phyloP scores from a whole-genome alignment of 768 basidiomycete genomes.

The Hirschioporus abietinus region DNA sequence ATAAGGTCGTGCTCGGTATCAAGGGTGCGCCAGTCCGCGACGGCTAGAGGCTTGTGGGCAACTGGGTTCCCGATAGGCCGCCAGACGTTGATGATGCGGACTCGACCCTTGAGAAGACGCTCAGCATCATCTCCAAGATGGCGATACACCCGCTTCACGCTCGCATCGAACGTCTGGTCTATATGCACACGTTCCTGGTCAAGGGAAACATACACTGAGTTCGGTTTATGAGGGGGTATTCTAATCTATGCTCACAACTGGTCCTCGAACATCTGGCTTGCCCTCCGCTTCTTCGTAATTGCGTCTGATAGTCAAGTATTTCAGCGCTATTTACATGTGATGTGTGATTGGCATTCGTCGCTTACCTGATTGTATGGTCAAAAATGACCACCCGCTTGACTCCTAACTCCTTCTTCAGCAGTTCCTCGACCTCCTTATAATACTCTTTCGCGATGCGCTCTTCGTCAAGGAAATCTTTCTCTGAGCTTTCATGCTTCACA shows the following conservation, averaged over 20 bases:
- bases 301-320: not conserved
- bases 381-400: slow-evolving; percentile 38
- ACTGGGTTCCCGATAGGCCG: slow-evolving; percentile 37
- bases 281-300: slow-evolving; percentile 4
- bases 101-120: slow-evolving; percentile 33
- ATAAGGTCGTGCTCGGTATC: slow-evolving; percentile 32
- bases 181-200: slow-evolving; percentile 36
- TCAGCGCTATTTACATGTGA: not conserved
- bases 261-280: slow-evolving; percentile 21
- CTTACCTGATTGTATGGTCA: slow-evolving; percentile 39
- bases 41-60: slow-evolving; percentile 35
- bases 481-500: slow-evolving; percentile 25
- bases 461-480: slow-evolving; percentile 36
- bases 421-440: slow-evolving; percentile 36
- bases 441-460: slow-evolving; percentile 32
- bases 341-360: not conserved
- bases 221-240: not conserved
- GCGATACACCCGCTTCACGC: slow-evolving; percentile 30
- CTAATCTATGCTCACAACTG: slow-evolving; percentile 25
- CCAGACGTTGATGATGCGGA: slow-evolving; percentile 44
- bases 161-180: slow-evolving; percentile 37
- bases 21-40: slow-evolving; percentile 35
- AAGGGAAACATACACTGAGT: not conserved
- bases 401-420: slow-evolving; percentile 34
- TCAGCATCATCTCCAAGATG: slow-evolving; percentile 38